phyloP scores from a whole-genome alignment of 805 yeast species.

The Wickerhamomyces strasburgensis region DNA sequence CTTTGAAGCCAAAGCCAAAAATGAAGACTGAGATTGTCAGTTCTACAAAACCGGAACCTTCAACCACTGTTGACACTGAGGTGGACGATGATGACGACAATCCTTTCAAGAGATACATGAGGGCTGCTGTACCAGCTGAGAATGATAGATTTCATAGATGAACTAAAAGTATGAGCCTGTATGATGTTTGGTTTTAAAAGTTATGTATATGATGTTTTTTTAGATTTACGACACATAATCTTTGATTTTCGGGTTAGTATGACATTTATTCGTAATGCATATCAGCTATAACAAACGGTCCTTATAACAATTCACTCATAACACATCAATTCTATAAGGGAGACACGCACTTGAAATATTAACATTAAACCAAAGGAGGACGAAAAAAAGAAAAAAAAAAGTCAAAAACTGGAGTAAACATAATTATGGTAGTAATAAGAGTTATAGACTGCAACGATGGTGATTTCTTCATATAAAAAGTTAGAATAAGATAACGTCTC shows the following conservation, averaged over 20 bases:
- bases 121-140: constrained; percentile 34
- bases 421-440: neutral
- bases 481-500: too few species aligned
- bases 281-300: too few species aligned
- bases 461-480: too few species aligned
- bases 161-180: too few species aligned
- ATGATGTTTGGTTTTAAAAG: too few species aligned
- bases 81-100: constrained; percentile 19
- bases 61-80: neutral
- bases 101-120: constrained; percentile 33
- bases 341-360: too few species aligned
- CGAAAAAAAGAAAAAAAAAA: neutral
- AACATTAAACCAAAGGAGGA: neutral
- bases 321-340: neutral
- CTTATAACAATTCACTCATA: neutral
- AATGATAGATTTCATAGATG: constrained; percentile 31
- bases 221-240: too few species aligned
- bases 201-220: too few species aligned
- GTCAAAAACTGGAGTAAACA: too few species aligned
- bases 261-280: too few species aligned
- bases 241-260: too few species aligned
- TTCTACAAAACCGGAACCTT: neutral
- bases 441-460: neutral
- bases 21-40: neutral
- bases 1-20: constrained; percentile 12